Conservation (phyloP, 2,329 filamentous ascomycete genomes). For the Bipolaris gigantea region DNA sequence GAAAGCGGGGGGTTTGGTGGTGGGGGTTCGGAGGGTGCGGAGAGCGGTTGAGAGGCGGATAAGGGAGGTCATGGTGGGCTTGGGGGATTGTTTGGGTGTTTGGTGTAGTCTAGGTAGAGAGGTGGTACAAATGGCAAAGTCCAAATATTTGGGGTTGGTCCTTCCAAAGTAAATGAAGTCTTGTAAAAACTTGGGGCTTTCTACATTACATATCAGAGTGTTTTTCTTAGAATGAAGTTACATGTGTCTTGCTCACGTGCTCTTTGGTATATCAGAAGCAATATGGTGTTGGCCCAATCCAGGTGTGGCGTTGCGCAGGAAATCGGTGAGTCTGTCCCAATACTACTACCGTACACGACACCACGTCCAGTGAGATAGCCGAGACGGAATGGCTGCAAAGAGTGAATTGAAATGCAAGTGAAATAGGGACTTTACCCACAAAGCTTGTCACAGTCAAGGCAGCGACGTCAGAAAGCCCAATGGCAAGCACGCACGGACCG, state of each 20-base stretch:
- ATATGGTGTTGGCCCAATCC: background rate
- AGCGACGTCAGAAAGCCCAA: conserved; percentile 29
- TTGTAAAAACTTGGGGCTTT: background rate
- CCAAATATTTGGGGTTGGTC: background rate
- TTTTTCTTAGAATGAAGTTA: background rate
- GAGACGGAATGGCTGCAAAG: background rate
- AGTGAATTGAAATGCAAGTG: background rate
- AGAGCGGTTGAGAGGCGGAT: conserved; percentile 13
- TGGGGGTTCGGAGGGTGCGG: conserved; percentile 9
- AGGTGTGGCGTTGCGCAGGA: background rate
- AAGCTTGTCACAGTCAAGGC: conserved; percentile 5
- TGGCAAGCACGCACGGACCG: conserved; percentile 24
- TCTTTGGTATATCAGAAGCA: background rate
- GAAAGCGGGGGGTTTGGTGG: conserved; percentile 22
- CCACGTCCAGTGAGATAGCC: background rate
- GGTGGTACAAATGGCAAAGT: background rate
- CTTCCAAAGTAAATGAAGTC: background rate
- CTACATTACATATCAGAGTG: background rate
- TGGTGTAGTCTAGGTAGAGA: background rate
- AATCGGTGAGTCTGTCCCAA: background rate
- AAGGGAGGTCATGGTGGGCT: conserved; percentile 8
- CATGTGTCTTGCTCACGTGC: background rate
- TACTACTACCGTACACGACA: background rate
- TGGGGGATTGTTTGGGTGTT: background rate
- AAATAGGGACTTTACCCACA: background rate